Percentiles rank a stretch among this genome's conserved stretches.
Evolutionary conservation across 495 filamentous ascomycete species (phyloP).

Genomic region (Penicillium malachiteum): DNA sequence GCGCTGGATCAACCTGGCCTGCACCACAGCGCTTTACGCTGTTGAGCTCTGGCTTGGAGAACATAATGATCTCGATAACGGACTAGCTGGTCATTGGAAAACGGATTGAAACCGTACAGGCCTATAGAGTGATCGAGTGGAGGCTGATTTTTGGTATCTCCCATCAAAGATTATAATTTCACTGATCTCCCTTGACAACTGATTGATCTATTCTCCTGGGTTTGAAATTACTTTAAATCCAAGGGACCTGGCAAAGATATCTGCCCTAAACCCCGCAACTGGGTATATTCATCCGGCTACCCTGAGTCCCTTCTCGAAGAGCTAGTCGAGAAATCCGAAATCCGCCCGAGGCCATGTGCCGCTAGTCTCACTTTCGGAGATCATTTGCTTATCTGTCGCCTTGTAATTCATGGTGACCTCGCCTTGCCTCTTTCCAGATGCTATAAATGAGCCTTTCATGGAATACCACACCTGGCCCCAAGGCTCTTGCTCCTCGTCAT

Average conservation of each 20-base stretch:
- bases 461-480: neutral
- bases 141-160: neutral
- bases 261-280: neutral
- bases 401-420: neutral
- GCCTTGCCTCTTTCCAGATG: neutral
- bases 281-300: too few relatives aligned
- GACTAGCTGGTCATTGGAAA: constrained; percentile 83
- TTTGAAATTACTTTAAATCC: neutral
- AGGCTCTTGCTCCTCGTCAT: neutral
- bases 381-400: neutral
- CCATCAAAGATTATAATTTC: neutral
- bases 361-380: neutral
- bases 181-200: neutral
- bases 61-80: constrained; percentile 65
- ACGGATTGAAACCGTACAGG: constrained; percentile 63
- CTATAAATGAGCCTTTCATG: neutral
- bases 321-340: neutral
- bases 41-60: constrained; percentile 83
- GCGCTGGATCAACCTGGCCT: constrained; percentile 88
- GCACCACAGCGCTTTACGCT: constrained; percentile 85
- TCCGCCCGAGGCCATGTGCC: neutral
- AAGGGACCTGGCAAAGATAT: neutral
- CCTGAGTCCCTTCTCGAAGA: neutral
- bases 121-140: neutral
- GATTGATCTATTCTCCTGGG: neutral